These are phyloP conservation scores for Schizosaccharomyces versatilis DNA, from an alignment of 1,139 yeast genomes.

Conservation along the genomic window DNA sequence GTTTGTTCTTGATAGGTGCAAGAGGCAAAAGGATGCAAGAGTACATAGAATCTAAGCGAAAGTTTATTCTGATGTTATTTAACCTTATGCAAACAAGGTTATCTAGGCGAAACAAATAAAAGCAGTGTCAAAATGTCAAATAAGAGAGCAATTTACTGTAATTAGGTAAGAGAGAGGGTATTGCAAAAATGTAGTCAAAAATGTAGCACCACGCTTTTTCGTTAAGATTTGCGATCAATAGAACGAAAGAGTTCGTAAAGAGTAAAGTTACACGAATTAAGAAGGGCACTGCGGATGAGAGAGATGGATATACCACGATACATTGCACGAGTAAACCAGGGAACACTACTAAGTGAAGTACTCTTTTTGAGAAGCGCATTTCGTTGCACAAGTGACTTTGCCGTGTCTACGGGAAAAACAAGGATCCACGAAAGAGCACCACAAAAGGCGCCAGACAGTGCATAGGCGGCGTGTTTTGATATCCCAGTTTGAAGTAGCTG, in stretches of 20 bases:
- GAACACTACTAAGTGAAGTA: not conserved
- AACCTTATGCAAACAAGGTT: too few species aligned
- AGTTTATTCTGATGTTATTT: too few species aligned
- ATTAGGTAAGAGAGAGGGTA: too few species aligned
- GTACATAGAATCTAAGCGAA: too few species aligned
- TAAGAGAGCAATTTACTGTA: too few species aligned
- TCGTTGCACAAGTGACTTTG: constrained; percentile 51
- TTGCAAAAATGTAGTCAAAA: too few species aligned
- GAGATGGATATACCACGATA: not conserved
- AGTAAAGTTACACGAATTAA: constrained; percentile 2
- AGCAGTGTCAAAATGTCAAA: too few species aligned
- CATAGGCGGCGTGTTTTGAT: constrained; percentile 17
- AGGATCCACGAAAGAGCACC: constrained; percentile 58
- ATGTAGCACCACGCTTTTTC: too few species aligned
- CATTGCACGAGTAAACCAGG: constrained; percentile 1
- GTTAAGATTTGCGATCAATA: too few species aligned
- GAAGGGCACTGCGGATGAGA: constrained; percentile 1
- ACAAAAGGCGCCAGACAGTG: constrained; percentile 58
- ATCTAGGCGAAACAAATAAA: too few species aligned
- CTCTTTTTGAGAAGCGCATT: constrained; percentile 28
- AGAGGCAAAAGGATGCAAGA: too few species aligned
- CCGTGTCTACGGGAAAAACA: constrained; percentile 62
- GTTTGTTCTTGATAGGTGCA: too few species aligned
- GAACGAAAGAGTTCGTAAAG: not conserved
- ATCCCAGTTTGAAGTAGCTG: constrained; percentile 6